phyloP scores from a whole-genome alignment of 108 stramenopile genomes.

The Cyclotella atomus region DNA sequence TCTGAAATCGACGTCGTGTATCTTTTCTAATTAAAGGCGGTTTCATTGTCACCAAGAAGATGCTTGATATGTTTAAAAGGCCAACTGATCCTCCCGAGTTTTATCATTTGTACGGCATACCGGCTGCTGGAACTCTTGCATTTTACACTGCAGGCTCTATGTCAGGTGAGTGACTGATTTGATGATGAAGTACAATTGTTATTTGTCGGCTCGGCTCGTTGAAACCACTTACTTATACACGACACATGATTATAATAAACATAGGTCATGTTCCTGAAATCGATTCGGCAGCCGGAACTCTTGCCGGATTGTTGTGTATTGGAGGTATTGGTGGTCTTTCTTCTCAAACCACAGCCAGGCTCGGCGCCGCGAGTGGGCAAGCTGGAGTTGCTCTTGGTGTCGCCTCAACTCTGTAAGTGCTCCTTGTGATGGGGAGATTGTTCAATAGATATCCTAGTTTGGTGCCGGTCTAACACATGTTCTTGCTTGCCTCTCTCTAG shows the following conservation, averaged over 20 bases:
- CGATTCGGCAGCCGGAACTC: conserved; percentile 83
- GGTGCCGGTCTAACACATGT: no score
- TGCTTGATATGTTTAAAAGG: conserved; percentile 99
- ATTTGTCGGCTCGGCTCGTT: neutral
- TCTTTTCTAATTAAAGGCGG: conserved; percentile 54
- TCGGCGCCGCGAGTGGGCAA: conserved; percentile 96
- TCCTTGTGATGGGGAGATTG: neutral
- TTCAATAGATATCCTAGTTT: no score
- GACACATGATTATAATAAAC: neutral
- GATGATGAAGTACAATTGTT: neutral
- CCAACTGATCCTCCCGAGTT: conserved; percentile 98
- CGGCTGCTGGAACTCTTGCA: conserved; percentile 83
- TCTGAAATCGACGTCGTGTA: no score
- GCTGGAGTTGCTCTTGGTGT: conserved; percentile 96
- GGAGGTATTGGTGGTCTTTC: conserved; percentile 97
- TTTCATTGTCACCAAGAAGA: conserved; percentile 97
- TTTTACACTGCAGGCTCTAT: conserved; percentile 75
- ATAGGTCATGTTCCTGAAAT: conserved; percentile 83
- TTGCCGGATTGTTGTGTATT: conserved; percentile 95
- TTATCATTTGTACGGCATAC: conserved; percentile 96
- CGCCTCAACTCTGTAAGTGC: conserved; percentile 86
- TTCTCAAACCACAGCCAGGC: conserved; percentile 92
- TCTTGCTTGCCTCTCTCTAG: no score
- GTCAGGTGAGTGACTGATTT: conserved; percentile 48
- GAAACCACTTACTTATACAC: no score